Conservation (phyloP, 2,329 filamentous ascomycete genomes). For the Aspergillus pseudoterreus region DNA sequence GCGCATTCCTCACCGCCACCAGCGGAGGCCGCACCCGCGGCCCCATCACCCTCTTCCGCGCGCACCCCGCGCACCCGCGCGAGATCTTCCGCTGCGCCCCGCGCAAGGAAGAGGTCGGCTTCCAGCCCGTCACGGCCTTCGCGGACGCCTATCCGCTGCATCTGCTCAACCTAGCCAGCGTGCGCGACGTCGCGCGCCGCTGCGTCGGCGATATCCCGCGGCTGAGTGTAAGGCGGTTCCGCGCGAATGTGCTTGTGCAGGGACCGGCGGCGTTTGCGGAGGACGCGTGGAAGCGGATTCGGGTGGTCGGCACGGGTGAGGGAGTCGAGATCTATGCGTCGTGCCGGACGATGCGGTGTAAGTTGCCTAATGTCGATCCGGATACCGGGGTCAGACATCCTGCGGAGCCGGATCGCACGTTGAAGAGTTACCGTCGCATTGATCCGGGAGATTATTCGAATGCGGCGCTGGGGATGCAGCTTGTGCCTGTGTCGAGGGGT, state of each 20-base stretch:
- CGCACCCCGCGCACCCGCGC: constrained; percentile 44
- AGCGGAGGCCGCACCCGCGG: constrained; percentile 26
- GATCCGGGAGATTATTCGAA: constrained; percentile 48
- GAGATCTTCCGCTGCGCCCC: constrained; percentile 54
- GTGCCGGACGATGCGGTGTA: constrained; percentile 57
- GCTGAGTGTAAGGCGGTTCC: constrained; percentile 53
- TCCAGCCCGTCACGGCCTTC: constrained; percentile 53
- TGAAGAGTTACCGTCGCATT: constrained; percentile 49
- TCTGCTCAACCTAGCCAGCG: constrained; percentile 52
- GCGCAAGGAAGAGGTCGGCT: constrained; percentile 48
- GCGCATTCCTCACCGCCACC: constrained; percentile 40
- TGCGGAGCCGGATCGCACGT: constrained; percentile 46
- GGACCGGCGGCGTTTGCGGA: constrained; percentile 53
- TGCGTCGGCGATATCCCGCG: constrained; percentile 38
- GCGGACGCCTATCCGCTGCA: constrained; percentile 59
- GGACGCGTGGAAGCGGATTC: constrained; percentile 55
- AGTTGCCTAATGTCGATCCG: constrained; percentile 57
- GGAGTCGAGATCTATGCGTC: constrained; percentile 40
- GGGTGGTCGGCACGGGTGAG: not conserved
- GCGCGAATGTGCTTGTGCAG: constrained; percentile 56
- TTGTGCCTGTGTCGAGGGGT: constrained; percentile 34
- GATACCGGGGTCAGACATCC: constrained; percentile 49
- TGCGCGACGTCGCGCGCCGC: constrained; percentile 47
- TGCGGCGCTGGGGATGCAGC: constrained; percentile 54
- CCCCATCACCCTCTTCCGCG: constrained; percentile 52